Evolutionary conservation across 495 filamentous ascomycete species (phyloP).

Genomic region (Neurospora sp.): DNA sequence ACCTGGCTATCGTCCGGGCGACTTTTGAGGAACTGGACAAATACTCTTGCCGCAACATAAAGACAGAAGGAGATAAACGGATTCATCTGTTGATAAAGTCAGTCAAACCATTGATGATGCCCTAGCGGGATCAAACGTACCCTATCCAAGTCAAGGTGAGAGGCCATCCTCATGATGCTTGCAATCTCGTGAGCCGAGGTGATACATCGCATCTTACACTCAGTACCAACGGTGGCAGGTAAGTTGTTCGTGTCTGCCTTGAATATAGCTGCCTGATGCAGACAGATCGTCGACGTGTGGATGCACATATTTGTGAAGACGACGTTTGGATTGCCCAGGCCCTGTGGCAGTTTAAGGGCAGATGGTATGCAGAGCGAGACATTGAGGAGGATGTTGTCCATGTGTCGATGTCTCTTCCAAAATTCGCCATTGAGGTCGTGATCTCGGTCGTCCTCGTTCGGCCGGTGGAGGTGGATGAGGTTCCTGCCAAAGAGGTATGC

Average conservation of each 20-base stretch:
- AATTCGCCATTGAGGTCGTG: slow-evolving; percentile 88
- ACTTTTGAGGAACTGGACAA: slow-evolving; percentile 89
- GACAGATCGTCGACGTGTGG: slow-evolving; percentile 91
- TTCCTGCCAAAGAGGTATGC: slow-evolving; percentile 91
- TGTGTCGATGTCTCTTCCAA: slow-evolving; percentile 83
- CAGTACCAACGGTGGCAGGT: slow-evolving; percentile 63
- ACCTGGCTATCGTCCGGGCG: slow-evolving; percentile 76
- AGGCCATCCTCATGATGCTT: slow-evolving; percentile 93
- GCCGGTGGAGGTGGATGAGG: slow-evolving; percentile 85
- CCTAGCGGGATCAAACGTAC: slow-evolving; percentile 43
- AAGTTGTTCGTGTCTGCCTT: slow-evolving; percentile 87
- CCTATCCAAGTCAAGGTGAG: slow-evolving; percentile 72
- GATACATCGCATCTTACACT: slow-evolving; percentile 88
- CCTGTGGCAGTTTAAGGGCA: slow-evolving; percentile 71
- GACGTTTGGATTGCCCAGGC: slow-evolving; percentile 70
- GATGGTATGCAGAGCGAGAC: slow-evolving; percentile 74
- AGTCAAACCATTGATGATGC: background rate
- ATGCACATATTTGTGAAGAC: slow-evolving; percentile 96
- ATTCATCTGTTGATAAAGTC: slow-evolving; percentile 59
- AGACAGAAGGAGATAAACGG: slow-evolving; percentile 94
- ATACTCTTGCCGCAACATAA: slow-evolving; percentile 89
- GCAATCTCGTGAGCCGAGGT: slow-evolving; percentile 90
- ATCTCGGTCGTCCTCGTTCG: slow-evolving; percentile 70
- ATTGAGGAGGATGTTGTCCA: slow-evolving; percentile 86
- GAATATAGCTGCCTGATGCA: slow-evolving; percentile 96